Percentiles rank a stretch among this genome's conserved stretches.
These are phyloP conservation scores for Suhomyces choctaworum DNA, from an alignment of 1,139 yeast species.

Conservation along the genomic window DNA sequence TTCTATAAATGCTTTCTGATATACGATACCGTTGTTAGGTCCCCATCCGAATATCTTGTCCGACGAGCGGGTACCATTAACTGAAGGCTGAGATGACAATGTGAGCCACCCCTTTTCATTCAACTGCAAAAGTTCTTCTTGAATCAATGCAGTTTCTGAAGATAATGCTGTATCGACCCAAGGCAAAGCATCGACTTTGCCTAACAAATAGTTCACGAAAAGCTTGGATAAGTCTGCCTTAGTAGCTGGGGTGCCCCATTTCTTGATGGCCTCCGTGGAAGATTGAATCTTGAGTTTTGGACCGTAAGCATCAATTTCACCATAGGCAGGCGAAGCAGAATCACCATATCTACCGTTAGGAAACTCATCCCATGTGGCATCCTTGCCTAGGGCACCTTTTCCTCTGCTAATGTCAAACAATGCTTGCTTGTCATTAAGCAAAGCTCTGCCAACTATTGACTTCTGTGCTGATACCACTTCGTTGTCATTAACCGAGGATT, in stretches of 20 bases:
- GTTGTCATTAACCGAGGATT: slow-evolving; percentile 51
- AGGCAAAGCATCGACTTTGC: slow-evolving; percentile 76
- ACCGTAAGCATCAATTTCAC: slow-evolving; percentile 97
- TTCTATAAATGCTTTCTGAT: slow-evolving; percentile 90
- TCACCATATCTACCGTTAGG: slow-evolving; percentile 98
- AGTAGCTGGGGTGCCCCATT: slow-evolving; percentile 85
- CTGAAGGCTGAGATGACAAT: slow-evolving; percentile 93
- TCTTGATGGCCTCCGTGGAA: slow-evolving; percentile 63
- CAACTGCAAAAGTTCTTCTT: slow-evolving; percentile 80
- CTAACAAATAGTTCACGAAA: slow-evolving; percentile 73
- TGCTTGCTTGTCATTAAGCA: slow-evolving; percentile 45
- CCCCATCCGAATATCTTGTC: slow-evolving; percentile 96
- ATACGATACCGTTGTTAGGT: slow-evolving; percentile 86
- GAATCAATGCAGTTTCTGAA: slow-evolving; percentile 89
- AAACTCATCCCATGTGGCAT: slow-evolving; percentile 98
- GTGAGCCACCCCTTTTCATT: slow-evolving; percentile 81
- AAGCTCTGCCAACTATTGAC: slow-evolving; percentile 27
- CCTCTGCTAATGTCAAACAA: slow-evolving; percentile 80
- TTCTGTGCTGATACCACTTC: slow-evolving; percentile 37
- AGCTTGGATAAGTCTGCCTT: slow-evolving; percentile 62
- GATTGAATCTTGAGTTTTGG: slow-evolving; percentile 77
- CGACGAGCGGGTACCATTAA: slow-evolving; percentile 70
- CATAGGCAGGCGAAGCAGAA: slow-evolving; percentile 94
- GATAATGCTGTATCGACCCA: slow-evolving; percentile 88
- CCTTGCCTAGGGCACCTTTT: slow-evolving; percentile 81